Base-by-base conservation (phyloP, 2,329 filamentous ascomycete species). In the Blastomyces emzantsi region DNA sequence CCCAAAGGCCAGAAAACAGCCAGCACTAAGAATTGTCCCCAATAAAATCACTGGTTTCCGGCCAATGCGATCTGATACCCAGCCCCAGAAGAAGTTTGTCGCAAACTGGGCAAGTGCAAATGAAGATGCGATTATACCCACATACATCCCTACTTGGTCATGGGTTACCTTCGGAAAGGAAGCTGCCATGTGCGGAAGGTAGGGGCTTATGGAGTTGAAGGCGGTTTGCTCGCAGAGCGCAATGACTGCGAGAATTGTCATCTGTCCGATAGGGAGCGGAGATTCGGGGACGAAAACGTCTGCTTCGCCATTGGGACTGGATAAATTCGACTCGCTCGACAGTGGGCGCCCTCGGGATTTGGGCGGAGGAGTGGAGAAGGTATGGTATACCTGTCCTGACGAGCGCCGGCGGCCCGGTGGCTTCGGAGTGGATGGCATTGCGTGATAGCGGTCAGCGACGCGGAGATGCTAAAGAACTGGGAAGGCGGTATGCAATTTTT, bases 221-320 rank as follows among this genome's bases (percentile, higher is more conserved):
- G 94, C 94, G 0, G 93, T 97, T 80, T 99, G 94, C 74, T 99
- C 94, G 62, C 90, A 89, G 28, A 99, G 82, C 7, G 92, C 92
- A 65, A 99, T 90, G 67, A 97, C 79, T 1, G 93, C 93, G 43
- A 99, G 80, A 15, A 97, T 84, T 5, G 87, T 83, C 65, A 99
- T 87, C 79, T 97, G 94, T 68, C 82, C 86, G 67, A 86, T 85
- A 0, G 94, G 94, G 22, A 99, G 78, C 0, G 93, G 92, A 1
- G 90, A 90, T 67, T 85, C 64, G 3, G 62, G 36, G 33, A 61
- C 33, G 43, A 59, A 61, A 54, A 62, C 62, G 39, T 69, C 57
- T 17, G 66, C 52, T 25, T 66, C 65, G 8, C 74, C 73, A 68
- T 73, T 65, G 41, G 70, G 67, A 54, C 69, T 73, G 1, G 77